These are phyloP conservation scores for Taiozyma sp. DNA, from an alignment of 1,139 yeast species.

Conservation along the genomic window DNA sequence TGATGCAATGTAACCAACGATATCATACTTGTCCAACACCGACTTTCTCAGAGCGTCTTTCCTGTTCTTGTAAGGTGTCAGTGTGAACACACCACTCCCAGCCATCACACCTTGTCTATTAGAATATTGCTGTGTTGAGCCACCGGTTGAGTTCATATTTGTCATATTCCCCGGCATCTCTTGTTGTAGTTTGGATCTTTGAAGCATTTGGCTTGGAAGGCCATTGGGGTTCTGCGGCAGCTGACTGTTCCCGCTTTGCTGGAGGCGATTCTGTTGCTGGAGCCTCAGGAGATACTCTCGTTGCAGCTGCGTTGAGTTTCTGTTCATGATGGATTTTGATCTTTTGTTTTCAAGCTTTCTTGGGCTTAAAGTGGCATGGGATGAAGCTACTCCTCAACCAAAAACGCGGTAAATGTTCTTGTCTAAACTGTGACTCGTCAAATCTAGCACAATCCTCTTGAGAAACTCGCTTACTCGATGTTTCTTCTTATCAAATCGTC, in stretches of 20 bases:
- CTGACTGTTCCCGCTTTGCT: slow-evolving; percentile 4
- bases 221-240: slow-evolving; percentile 3
- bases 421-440: too few species aligned
- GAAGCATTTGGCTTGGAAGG: background rate
- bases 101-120: slow-evolving; percentile 52
- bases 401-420: background rate
- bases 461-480: too few species aligned
- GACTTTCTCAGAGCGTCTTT: slow-evolving; percentile 67
- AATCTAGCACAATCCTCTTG: too few species aligned
- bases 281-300: slow-evolving; percentile 18
- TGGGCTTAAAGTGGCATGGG: background rate
- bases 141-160: background rate
- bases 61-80: slow-evolving; percentile 69
- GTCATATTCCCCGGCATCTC: background rate
- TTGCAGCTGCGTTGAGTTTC: slow-evolving; percentile 17
- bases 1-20: slow-evolving; percentile 94
- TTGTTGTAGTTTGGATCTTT: background rate
- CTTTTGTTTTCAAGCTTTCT: background rate
- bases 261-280: slow-evolving; percentile 14
- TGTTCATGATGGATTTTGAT: background rate
- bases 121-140: background rate
- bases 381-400: background rate
- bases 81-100: slow-evolving; percentile 59
- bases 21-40: slow-evolving; percentile 77
- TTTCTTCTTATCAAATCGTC: too few species aligned